Percentiles rank a stretch among this genome's conserved stretches.
Evolutionary conservation across 148 eudicot genomes (phyloP).

Genomic region (Agrostemma githago): DNA sequence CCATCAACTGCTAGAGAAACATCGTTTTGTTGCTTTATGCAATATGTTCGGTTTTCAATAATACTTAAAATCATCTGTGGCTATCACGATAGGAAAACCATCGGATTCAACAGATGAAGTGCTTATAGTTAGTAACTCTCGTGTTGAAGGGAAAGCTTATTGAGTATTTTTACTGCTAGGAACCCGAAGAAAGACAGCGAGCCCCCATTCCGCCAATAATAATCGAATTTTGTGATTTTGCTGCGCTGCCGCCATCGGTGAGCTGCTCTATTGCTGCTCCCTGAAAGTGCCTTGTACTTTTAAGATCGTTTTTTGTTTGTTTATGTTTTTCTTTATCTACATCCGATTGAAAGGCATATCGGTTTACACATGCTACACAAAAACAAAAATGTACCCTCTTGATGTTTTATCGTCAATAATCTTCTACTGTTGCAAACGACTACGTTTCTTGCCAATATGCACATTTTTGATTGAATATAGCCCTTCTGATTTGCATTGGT

Average conservation of each 20-base stretch:
- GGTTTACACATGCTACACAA: not conserved
- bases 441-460: not conserved
- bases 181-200: slow-evolving; percentile 13
- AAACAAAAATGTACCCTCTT: slow-evolving; percentile 1
- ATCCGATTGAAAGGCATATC: slow-evolving; percentile 9
- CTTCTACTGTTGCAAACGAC: not conserved
- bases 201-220: slow-evolving; percentile 8
- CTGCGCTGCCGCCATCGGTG: slow-evolving; percentile 9
- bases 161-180: not conserved
- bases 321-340: not conserved
- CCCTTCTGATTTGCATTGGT: no score
- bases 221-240: slow-evolving; percentile 10
- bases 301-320: not conserved
- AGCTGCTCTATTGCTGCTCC: slow-evolving; percentile 21
- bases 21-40: not conserved
- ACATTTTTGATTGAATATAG: no score
- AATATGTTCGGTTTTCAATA: not conserved
- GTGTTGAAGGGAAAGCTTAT: not conserved
- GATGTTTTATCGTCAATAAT: slow-evolving; percentile 9
- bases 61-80: not conserved
- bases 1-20: not conserved
- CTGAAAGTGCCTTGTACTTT: slow-evolving; percentile 5
- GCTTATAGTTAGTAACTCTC: not conserved
- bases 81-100: slow-evolving; percentile 12
- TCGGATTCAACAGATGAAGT: slow-evolving; percentile 1